Evolutionary conservation across 2,329 filamentous ascomycete species (phyloP), one percentile per base, ranked within the genome.

Genomic region (Pseudocercospora cruenta): DNA sequence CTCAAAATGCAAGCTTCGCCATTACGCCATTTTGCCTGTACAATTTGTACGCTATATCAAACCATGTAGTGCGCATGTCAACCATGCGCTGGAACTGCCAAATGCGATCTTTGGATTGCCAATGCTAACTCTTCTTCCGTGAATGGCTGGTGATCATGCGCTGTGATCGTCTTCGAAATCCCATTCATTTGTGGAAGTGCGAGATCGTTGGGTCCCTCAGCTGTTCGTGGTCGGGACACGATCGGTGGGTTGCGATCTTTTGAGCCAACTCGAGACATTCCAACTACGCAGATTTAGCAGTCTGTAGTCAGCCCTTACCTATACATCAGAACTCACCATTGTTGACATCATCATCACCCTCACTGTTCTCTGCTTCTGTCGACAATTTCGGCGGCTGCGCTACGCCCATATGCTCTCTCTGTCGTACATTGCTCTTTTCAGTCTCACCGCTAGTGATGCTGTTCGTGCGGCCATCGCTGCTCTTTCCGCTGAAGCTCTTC

Each of bases 321-420:
- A 16, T 3, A 12, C 51, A n/a, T 5, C 26, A 2, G 14, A 28
- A 77, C 78, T 71, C 68, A 83, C 81, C 81, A 79, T 82, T 83
- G 8, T 75, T 74, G 36, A 83, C 78, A 69, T 82, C 80, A 64
- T 83, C 81, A 69, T 83, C 81, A 26, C 79, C 80, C 9, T 80
- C 79, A 60, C 55, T 58, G 55, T 80, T 78, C 67, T 80, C 80
- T 26, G 77, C 74, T 66, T 80, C 78, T 4, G 77, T 73, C 45
- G 73, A 74, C 31, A 78, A 65, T 21, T 68, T 69, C 49, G 73
- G 73, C 24, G 72, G 66, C 24, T 68, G 63, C 22, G 73, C 73
- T 6, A 70, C 71, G 24, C 65, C 62, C 55, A 68, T 66, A 51
- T 67, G 68, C 55, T 68, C 67, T 63, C 66, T 63, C 55, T 65